Conservation (phyloP, 495 filamentous ascomycete species). For the Hyaloscypha finlandica region DNA sequence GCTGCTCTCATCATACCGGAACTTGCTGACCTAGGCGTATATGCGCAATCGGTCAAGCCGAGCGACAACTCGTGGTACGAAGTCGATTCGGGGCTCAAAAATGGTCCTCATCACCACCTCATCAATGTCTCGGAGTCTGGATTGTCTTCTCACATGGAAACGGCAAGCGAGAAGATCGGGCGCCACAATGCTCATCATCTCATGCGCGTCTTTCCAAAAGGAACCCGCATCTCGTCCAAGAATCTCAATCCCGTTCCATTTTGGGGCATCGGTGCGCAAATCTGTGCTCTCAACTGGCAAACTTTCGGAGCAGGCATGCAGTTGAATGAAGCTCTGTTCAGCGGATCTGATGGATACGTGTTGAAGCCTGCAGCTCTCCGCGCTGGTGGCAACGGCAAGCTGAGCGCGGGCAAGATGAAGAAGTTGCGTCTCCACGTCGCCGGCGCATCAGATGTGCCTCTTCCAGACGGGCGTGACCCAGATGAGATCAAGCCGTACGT, state of each 20-base stretch:
- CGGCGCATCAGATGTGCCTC: too few relatives aligned
- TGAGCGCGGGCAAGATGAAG: too few relatives aligned
- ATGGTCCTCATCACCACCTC: conserved; percentile 54
- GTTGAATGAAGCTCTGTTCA: conserved; percentile 27
- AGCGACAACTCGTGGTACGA: conserved; percentile 51
- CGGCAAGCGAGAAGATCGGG: conserved; percentile 41
- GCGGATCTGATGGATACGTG: too few relatives aligned
- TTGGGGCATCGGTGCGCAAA: conserved; percentile 57
- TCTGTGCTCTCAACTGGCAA: conserved; percentile 60
- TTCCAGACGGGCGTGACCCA: too few relatives aligned
- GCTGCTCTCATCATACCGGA: conserved; percentile 50
- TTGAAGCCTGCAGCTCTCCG: too few relatives aligned
- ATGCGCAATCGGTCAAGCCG: conserved; percentile 59
- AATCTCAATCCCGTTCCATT: conserved; percentile 53
- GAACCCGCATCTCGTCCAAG: conserved; percentile 54
- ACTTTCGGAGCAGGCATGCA: conserved; percentile 54
- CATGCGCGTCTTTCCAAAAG: conserved; percentile 60
- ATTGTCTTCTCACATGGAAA: conserved; percentile 40
- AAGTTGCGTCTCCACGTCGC: too few relatives aligned
- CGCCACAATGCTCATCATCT: conserved; percentile 52
- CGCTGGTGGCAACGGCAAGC: too few relatives aligned
- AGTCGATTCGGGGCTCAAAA: conserved; percentile 31
- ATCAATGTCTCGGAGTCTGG: conserved; percentile 59
- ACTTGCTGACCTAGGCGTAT: conserved; percentile 55
- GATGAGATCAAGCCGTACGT: too few relatives aligned